Evolutionary conservation across 2,329 filamentous ascomycete species (phyloP).

Genomic region (Fusarium metavorans): DNA sequence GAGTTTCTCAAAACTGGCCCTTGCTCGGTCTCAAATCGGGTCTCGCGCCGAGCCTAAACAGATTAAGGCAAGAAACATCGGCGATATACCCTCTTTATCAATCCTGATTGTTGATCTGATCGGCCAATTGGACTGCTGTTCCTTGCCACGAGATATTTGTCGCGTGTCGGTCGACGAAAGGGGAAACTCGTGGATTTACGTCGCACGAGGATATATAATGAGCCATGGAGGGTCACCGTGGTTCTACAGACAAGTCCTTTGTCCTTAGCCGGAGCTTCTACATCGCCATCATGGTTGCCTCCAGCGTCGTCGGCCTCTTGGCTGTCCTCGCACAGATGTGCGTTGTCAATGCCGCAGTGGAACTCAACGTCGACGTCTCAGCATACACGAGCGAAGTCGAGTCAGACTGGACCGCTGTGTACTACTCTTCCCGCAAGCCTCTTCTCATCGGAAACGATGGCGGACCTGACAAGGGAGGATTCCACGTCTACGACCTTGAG

Average conservation of each 20-base stretch:
- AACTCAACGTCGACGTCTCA: conserved; percentile 47
- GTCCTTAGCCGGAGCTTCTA: conserved; percentile 7
- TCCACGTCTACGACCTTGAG: conserved; percentile 53
- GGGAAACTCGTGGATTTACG: not conserved
- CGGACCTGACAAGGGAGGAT: conserved; percentile 56
- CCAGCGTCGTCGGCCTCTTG: conserved; percentile 35
- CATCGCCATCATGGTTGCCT: conserved; percentile 34
- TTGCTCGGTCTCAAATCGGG: conserved; percentile 19
- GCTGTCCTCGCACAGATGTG: conserved; percentile 33
- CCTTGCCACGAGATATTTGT: conserved; percentile 11
- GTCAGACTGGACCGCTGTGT: conserved; percentile 56
- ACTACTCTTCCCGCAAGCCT: conserved; percentile 52
- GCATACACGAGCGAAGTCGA: conserved; percentile 52
- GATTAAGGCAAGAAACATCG: conserved; percentile 19
- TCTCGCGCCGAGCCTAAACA: not conserved
- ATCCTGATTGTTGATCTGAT: not conserved
- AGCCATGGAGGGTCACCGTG: not conserved
- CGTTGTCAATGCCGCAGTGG: conserved; percentile 30
- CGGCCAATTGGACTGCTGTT: conserved; percentile 13
- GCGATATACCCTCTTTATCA: conserved; percentile 6
- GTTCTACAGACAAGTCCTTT: not conserved
- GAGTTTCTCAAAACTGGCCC: not conserved
- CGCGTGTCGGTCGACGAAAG: conserved; percentile 7
- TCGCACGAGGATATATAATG: conserved; percentile 19
- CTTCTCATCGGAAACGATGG: conserved; percentile 61